Base-by-base conservation (phyloP, 441 rosid genomes). In the Pelargonium myrrhifolium region DNA sequence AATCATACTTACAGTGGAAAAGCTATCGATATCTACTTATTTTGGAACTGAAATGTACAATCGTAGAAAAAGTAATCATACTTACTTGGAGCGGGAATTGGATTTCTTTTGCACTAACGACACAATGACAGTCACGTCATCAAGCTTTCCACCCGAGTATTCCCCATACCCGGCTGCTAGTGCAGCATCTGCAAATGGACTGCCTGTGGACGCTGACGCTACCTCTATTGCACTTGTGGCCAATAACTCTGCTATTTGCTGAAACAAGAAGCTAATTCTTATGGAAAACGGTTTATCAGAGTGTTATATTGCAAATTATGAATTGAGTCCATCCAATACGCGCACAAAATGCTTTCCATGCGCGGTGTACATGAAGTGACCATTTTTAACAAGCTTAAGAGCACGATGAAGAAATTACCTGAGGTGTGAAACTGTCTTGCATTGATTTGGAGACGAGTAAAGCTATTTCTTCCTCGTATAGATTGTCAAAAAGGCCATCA, bases 401-500 rank as follows among this genome's bases (percentile, higher is more conserved):
- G 63, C 17, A 21, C 56, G 15, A 55, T 55, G 14, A n/a, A 62
- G 31, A 37, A 67, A 71, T 74, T n/a, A 89, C 93, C 90, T 87
- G 82, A 80, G 87, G 88, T 68, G 77, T 75, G 60, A 72, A 72
- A 72, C 75, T 59, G 56, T 83, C 83, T 68, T 83, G 78, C 75
- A 84, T 67, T 51, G 84, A 81, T 53, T 64, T 75, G 75, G 75
- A 58, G 72, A 80, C 79, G 15, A 86, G 58, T 18, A 79, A 77
- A 74, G 80, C 88, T 65, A 92, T 83, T 72, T 86, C 90, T 84
- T 77, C 80, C 64, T 80, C 86, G 22, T 82, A 89, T 6, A 92
- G 76, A 70, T 89, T 92, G 77, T 92, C 82, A 70, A 87, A 89
- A 65, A 92, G 90, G 59, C 95, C 96, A 84, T 89, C 85, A 9